These are phyloP conservation scores for Magnaporthiopsis poae DNA, from an alignment of 2,329 filamentous ascomycete genomes.

Conservation along the genomic window DNA sequence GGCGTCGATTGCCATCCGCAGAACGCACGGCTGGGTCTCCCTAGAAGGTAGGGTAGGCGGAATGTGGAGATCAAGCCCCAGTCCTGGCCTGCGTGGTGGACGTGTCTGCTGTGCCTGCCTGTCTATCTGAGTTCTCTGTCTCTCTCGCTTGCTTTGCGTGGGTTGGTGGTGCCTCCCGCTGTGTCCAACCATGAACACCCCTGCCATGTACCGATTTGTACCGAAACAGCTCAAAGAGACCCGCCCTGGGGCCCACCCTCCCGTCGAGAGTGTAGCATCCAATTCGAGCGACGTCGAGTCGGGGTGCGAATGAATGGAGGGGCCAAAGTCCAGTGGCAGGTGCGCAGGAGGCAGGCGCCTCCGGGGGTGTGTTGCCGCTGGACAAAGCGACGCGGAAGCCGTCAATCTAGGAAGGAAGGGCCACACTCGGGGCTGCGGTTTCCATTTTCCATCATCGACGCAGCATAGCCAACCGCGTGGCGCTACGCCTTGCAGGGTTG, in stretches of 20 bases:
- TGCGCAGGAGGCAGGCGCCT: too few relatives aligned
- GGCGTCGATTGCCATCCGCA: not conserved
- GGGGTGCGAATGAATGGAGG: not conserved
- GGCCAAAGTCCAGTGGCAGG: not conserved
- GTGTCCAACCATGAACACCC: not conserved
- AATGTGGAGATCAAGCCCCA: not conserved
- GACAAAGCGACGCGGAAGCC: not conserved
- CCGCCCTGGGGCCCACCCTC: not conserved
- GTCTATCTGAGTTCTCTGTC: not conserved
- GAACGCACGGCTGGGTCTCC: not conserved
- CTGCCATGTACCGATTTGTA: not conserved
- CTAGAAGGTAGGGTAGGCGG: not conserved
- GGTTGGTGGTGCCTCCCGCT: not conserved
- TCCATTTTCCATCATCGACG: not conserved
- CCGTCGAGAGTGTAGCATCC: not conserved
- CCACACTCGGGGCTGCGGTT: not conserved
- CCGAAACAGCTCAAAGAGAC: not conserved
- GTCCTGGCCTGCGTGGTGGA: not conserved
- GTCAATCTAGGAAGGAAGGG: not conserved
- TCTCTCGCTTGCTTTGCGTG: not conserved
- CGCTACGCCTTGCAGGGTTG: not conserved
- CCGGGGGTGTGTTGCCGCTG: not conserved
- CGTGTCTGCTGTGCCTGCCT: not conserved
- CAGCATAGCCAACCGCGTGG: not conserved
- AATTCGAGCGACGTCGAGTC: not conserved